Evolutionary conservation across 495 filamentous ascomycete genomes (phyloP), one percentile per base, ranked within the genome.

Genomic region (Penicillium samsonianum): DNA sequence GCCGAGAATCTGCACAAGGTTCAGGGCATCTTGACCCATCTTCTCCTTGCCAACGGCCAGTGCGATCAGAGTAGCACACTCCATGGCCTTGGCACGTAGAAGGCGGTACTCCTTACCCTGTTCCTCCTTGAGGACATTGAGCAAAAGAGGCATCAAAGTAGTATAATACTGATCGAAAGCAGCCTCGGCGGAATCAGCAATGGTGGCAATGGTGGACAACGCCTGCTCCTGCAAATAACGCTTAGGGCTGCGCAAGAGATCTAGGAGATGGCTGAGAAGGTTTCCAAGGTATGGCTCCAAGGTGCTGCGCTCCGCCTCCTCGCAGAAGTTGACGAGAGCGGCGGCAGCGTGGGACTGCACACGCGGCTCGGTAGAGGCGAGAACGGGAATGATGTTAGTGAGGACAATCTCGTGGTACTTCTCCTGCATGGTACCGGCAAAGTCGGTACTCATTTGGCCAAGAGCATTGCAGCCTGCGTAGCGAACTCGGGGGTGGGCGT

Each of bases 381-480:
- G 82, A 1, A 98, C 95, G 5, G 92, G 92, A 54, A 98, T 91
- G 45, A 99, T 96, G 60, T 90, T 90, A 52, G 84, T 88, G 45
- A 99, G 79, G 2, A 97, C 91, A 38, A 86, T 78, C 44, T 87
- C 81, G 65, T 95, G 92, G 72, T 93, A 96, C 64, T 96, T 93
- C 63, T 92, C 88, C 71, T 99, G 95, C 95, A 99, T 98, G 12
- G 90, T 96, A 2, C 92, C 93, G 30, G 95, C 94, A 70, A 99
- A 99, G 72, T 99, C 95, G 10, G 95, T 99, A 73, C 95, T 98
- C 95, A 99, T 99, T 71, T 99, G 95, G 14, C 95, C 95, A 23
- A 99, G 79, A n/a, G 95, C 95, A 69, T 99, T 98, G 77, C 95
- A 99, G 35, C 92, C 95, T 30, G 95, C 95, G 85, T 95, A 99